These are phyloP conservation scores for Vicia faba DNA, from an alignment of 306 rosid species.

Conservation along the genomic window DNA sequence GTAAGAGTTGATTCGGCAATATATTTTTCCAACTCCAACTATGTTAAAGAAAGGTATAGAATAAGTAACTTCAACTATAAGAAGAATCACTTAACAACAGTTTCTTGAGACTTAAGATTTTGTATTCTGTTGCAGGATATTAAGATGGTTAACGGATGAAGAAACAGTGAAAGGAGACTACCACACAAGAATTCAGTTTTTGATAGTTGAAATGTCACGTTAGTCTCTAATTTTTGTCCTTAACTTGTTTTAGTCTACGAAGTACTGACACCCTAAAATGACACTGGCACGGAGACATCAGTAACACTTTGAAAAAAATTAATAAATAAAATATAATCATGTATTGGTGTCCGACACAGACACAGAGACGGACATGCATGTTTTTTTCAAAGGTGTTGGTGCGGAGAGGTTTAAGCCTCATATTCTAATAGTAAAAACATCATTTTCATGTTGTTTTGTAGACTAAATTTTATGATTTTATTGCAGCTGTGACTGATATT, in stretches of 20 bases:
- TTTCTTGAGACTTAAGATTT: slow-evolving; percentile 28
- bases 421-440: slow-evolving; percentile 4
- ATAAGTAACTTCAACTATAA: slow-evolving; percentile 13
- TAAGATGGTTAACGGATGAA: slow-evolving; percentile 87
- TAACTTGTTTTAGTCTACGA: background rate
- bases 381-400: no score
- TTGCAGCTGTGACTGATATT: slow-evolving; percentile 84
- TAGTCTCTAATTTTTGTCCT: background rate
- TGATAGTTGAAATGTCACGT: slow-evolving; percentile 97
- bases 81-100: background rate
- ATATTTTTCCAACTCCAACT: slow-evolving; percentile 93
- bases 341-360: no score
- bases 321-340: no score
- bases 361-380: no score
- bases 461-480: slow-evolving; percentile 3
- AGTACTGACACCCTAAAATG: no score
- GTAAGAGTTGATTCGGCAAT: slow-evolving; percentile 93
- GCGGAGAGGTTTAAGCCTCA: no score
- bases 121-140: slow-evolving; percentile 56
- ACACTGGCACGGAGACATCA: no score
- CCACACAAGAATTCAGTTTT: slow-evolving; percentile 62
- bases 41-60: slow-evolving; percentile 82
- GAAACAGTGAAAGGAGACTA: slow-evolving; percentile 62
- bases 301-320: no score
- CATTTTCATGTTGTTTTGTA: slow-evolving; percentile 2